Percentiles rank a stretch among this genome's conserved stretches.
Conservation (phyloP, 2,329 filamentous ascomycete genomes). For the Zasmidium citrigriseum region DNA sequence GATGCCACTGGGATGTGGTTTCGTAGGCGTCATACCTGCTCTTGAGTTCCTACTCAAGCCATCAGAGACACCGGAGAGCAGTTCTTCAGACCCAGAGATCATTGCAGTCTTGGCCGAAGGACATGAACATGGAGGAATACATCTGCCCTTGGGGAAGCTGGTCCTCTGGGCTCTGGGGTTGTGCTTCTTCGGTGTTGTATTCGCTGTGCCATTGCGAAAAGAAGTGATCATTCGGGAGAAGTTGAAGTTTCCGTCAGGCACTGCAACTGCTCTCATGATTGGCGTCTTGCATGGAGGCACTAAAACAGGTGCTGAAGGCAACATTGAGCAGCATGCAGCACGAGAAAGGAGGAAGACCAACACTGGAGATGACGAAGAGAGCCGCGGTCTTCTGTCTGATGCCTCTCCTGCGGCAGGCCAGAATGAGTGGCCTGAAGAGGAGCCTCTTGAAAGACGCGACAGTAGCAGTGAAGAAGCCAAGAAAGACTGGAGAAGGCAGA, state of each 20-base stretch:
- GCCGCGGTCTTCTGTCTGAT: constrained; percentile 36
- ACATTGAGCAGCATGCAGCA: constrained; percentile 39
- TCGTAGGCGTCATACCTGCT: constrained; percentile 91
- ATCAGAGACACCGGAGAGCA: constrained; percentile 58
- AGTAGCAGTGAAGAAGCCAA: constrained; percentile 22
- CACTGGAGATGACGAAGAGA: constrained; percentile 33
- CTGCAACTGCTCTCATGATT: constrained; percentile 92
- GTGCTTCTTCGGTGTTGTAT: constrained; percentile 95
- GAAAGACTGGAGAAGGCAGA: constrained; percentile 63
- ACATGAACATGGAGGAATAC: constrained; percentile 29
- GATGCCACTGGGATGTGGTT: constrained; percentile 93
- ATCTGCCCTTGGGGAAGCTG: constrained; percentile 65
- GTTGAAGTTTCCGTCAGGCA: constrained; percentile 91
- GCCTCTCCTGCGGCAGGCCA: constrained; percentile 10
- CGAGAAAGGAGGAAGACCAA: constrained; percentile 15
- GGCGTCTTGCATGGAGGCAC: constrained; percentile 75
- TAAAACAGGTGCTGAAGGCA: constrained; percentile 36
- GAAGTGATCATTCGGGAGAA: constrained; percentile 94
- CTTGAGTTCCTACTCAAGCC: constrained; percentile 80
- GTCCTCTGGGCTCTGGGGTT: constrained; percentile 90
- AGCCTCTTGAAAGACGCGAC: constrained; percentile 11
- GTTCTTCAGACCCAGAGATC: constrained; percentile 23
- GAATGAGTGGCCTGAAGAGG: constrained; percentile 23
- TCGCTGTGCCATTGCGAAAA: constrained; percentile 84
- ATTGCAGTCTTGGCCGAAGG: constrained; percentile 18